phyloP scores from a whole-genome alignment of 495 filamentous ascomycete species.

The Penicillium tannophilum region DNA sequence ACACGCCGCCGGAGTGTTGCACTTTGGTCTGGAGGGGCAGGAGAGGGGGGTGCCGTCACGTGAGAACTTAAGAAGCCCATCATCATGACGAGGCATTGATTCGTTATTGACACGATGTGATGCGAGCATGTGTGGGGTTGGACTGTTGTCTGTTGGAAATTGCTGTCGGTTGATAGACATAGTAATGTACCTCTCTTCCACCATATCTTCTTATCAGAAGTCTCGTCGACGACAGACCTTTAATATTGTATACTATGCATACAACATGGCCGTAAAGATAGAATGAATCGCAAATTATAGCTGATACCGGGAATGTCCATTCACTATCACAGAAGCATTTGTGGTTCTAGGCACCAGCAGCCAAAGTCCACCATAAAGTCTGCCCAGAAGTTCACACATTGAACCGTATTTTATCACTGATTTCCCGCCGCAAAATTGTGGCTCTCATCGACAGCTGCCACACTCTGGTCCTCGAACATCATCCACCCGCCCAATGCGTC shows the following conservation, averaged over 20 bases:
- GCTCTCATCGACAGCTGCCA: constrained; percentile 30
- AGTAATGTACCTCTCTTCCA: background rate
- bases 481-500: constrained; percentile 40
- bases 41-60: constrained; percentile 32
- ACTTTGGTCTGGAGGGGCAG: constrained; percentile 16
- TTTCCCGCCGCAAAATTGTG: background rate
- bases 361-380: background rate
- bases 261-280: background rate
- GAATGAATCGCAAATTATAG: background rate
- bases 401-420: background rate
- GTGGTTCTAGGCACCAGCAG: background rate
- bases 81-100: constrained; percentile 26
- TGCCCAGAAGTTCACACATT: background rate
- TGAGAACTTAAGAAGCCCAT: constrained; percentile 20
- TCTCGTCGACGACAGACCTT: background rate
- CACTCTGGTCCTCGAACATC: constrained; percentile 48
- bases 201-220: background rate
- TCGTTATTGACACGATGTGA: constrained; percentile 21
- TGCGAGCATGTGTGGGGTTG: constrained; percentile 9
- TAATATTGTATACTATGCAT: background rate
- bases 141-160: background rate
- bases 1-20: constrained; percentile 2
- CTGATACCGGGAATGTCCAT: background rate
- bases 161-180: background rate
- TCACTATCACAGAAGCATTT: background rate